Evolutionary conservation across 208 protist species (phyloP), one percentile per base, ranked within the genome.

Genomic region (Entamoeba moshkovskii): DNA sequence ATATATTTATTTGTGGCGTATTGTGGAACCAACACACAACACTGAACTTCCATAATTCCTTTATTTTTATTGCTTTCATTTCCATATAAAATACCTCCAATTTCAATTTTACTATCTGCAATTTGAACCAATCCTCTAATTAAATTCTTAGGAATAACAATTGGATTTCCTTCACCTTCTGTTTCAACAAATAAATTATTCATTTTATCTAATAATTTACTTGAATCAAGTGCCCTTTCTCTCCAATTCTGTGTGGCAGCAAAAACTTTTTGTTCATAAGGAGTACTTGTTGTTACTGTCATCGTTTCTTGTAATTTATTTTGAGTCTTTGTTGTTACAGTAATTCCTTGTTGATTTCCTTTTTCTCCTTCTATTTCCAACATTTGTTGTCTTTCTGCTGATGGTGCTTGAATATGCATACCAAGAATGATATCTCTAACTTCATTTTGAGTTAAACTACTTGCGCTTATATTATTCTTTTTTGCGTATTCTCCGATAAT

Each of bases 361-460:
- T 22, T 42, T 73, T 91, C 48, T 48, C 73, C 93, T n/a, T 45
- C 38, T 25, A 73, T 73, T 66, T 93, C 46, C n/a, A 18, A 8
- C 1, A 93, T 46, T 93, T 93, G 52, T 46, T 66, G 46, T 93
- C 46, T 44, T 29, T 45, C 49, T 73, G 33, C 38, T 29, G 25
- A 46, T 22, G 92, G 92, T 33, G 92, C n/a, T 46, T 38, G 38
- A 47, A 93, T 46, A 16, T 93, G 15, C 49, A 93, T 73, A 46
- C 99, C 99, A 11, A 99, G 96, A 95, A 99, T 98, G 96, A 99
- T 99, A 96, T 99, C 99, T 94, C 99, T 96, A 96, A 99, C 99
- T 96, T 99, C 99, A 66, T 97, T 98, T 96, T 99, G 98, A 6
- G 99, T 99, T 45, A 99, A 98, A 66, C 98, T 97, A 8, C 98